Evolutionary conservation across 805 yeast genomes (phyloP).

Genomic region (Myxozyma vanderwaltii): DNA sequence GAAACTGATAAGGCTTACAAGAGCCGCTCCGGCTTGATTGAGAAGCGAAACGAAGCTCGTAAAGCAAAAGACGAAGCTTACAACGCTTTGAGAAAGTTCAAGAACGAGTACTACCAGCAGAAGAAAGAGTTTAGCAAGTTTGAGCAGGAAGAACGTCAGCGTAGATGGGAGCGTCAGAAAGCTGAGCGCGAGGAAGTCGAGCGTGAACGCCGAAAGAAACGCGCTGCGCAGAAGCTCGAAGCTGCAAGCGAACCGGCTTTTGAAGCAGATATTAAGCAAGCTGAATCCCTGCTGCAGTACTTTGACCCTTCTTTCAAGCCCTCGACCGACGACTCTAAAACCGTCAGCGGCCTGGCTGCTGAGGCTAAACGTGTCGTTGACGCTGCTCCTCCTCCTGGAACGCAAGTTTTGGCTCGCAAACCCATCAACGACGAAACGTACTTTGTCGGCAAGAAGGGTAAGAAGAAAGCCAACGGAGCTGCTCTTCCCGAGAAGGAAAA

Average conservation of each 20-base stretch:
- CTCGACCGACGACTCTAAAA: slow-evolving; percentile 31
- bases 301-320: slow-evolving; percentile 80
- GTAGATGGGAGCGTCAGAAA: slow-evolving; percentile 57
- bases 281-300: slow-evolving; percentile 68
- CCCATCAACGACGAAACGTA: slow-evolving; percentile 63
- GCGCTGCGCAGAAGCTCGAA: slow-evolving; percentile 69
- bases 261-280: slow-evolving; percentile 70
- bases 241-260: slow-evolving; percentile 81
- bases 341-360: slow-evolving; percentile 21
- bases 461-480: slow-evolving; percentile 23
- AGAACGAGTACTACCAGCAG: slow-evolving; percentile 72
- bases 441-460: slow-evolving; percentile 49
- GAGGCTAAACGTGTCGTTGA: slow-evolving; percentile 36
- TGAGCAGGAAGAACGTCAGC: slow-evolving; percentile 68
- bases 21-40: slow-evolving; percentile 64
- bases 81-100: slow-evolving; percentile 59
- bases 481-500: slow-evolving; percentile 41
- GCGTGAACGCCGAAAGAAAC: slow-evolving; percentile 53
- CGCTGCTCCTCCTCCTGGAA: slow-evolving; percentile 44
- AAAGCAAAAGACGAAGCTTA: slow-evolving; percentile 70
- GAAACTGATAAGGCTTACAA: slow-evolving; percentile 62
- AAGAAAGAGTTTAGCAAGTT: slow-evolving; percentile 68
- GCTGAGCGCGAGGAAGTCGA: slow-evolving; percentile 53
- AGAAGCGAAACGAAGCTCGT: slow-evolving; percentile 66
- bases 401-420: slow-evolving; percentile 61